These are phyloP conservation scores for Nidula niveotomentosa DNA, from an alignment of 1,284 basidiomycete species.

Conservation along the genomic window DNA sequence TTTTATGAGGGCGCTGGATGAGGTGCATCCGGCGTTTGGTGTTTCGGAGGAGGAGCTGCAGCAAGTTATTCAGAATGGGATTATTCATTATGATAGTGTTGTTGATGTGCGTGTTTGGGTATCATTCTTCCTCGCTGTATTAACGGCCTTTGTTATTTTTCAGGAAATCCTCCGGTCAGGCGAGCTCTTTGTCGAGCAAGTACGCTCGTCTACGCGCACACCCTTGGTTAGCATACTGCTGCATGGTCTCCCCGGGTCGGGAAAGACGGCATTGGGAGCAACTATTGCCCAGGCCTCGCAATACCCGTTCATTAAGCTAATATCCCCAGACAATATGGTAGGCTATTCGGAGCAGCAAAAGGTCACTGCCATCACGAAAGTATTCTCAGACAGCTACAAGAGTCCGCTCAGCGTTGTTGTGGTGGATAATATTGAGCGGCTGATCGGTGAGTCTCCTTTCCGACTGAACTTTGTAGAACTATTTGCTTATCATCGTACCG, in stretches of 20 bases:
- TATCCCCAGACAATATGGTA: constrained; percentile 97
- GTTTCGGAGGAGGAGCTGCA: constrained; percentile 96
- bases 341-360: constrained; percentile 92
- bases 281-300: constrained; percentile 92
- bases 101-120: constrained; percentile 62
- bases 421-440: constrained; percentile 91
- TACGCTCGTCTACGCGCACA: constrained; percentile 86
- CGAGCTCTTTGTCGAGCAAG: constrained; percentile 94
- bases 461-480: neutral
- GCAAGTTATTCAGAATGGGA: constrained; percentile 95
- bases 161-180: constrained; percentile 90
- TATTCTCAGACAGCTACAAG: constrained; percentile 97
- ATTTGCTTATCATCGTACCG: constrained; percentile 1
- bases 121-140: constrained; percentile 11
- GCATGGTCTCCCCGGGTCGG: constrained; percentile 88
- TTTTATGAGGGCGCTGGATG: constrained; percentile 91
- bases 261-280: constrained; percentile 95
- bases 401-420: constrained; percentile 96
- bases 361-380: constrained; percentile 90
- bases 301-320: constrained; percentile 98
- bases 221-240: constrained; percentile 91
- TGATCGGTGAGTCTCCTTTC: constrained; percentile 63
- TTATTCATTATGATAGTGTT: constrained; percentile 83
- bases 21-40: constrained; percentile 97
- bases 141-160: constrained; percentile 4